Evolutionary conservation across 768 basidiomycete species (phyloP).

Genomic region (Hemileccinum impolitum): DNA sequence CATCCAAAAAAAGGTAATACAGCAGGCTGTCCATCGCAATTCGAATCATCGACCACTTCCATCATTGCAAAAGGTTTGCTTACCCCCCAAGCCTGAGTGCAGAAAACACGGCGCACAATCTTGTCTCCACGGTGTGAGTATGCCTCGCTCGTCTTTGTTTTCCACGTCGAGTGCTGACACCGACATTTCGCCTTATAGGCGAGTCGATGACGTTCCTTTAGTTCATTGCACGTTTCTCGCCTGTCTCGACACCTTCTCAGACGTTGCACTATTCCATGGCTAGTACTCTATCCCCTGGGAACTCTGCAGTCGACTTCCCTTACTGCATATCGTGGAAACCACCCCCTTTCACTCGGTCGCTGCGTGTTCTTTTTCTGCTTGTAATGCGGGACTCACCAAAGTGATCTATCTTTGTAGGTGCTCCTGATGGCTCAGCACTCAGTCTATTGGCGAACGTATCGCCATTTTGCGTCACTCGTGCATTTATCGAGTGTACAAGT

Average conservation of each 20-base stretch:
- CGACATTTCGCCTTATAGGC: neutral
- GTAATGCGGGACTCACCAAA: no score
- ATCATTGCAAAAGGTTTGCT: no score
- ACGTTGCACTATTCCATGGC: no score
- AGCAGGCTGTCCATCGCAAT: no score
- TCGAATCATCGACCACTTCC: no score
- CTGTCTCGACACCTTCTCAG: no score
- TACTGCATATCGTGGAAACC: no score
- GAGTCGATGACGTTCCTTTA: constrained; percentile 28
- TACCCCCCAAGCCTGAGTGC: no score
- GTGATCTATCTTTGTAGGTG: constrained; percentile 11
- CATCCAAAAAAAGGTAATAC: no score
- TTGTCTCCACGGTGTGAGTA: constrained; percentile 20
- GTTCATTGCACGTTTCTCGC: constrained; percentile 32
- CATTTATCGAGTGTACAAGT: constrained; percentile 11
- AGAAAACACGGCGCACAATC: constrained; percentile 27
- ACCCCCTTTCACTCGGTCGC: constrained; percentile 33
- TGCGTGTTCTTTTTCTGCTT: constrained; percentile 20
- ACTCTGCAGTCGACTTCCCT: constrained; percentile 35
- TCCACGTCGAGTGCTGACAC: neutral
- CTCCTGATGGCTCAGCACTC: constrained; percentile 29
- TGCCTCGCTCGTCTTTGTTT: no score
- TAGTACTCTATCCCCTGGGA: constrained; percentile 30
- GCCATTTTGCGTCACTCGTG: constrained; percentile 1
- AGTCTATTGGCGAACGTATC: constrained; percentile 19